These are phyloP conservation scores for Annulohypoxylon maeteangense DNA, from an alignment of 495 filamentous ascomycete genomes.

Conservation along the genomic window DNA sequence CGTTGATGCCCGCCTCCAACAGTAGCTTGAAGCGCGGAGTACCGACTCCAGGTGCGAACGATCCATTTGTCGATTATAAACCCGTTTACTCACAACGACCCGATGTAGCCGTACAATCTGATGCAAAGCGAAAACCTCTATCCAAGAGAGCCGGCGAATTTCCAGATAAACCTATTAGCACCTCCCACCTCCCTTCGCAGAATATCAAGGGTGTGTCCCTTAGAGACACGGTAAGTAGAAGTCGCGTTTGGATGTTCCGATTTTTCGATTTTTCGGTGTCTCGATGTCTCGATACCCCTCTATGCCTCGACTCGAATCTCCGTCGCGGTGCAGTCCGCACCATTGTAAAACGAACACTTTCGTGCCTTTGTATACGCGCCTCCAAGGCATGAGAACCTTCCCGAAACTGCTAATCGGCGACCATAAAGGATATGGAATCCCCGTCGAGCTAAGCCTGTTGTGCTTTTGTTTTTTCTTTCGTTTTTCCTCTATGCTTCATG, in stretches of 20 bases:
- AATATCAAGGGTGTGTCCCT: slow-evolving; percentile 37
- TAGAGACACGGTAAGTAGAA: slow-evolving; percentile 38
- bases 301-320: background rate
- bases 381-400: slow-evolving; percentile 17
- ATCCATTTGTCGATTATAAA: slow-evolving; percentile 5
- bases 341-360: background rate
- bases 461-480: background rate
- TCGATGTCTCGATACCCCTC: background rate
- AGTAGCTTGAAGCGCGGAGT: slow-evolving; percentile 53
- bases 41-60: slow-evolving; percentile 49
- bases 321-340: background rate
- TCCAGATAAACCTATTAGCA: slow-evolving; percentile 35
- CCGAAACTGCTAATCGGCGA: background rate
- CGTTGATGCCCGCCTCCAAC: slow-evolving; percentile 58
- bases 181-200: slow-evolving; percentile 21
- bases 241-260: background rate
- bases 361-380: background rate
- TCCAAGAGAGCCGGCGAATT: slow-evolving; percentile 66
- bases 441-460: background rate
- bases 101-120: slow-evolving; percentile 55
- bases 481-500: too few relatives aligned
- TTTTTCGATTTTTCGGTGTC: too few relatives aligned
- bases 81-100: slow-evolving; percentile 34
- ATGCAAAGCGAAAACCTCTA: slow-evolving; percentile 69
- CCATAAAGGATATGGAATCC: background rate